Base-by-base conservation (phyloP, 495 filamentous ascomycete genomes). In the Penicillium ochrochloron region DNA sequence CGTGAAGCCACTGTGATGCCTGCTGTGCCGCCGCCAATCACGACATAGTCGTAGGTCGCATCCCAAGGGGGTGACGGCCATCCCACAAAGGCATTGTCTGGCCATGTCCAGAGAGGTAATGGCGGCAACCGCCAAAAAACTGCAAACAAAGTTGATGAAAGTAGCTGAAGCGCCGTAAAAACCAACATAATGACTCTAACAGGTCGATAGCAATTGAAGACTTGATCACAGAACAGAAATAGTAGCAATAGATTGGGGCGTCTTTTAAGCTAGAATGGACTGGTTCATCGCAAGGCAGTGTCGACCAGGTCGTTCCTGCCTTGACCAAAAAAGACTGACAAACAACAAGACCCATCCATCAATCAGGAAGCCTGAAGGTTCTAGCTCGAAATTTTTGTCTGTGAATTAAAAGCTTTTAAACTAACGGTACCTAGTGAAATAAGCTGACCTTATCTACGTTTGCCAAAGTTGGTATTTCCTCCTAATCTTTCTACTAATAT, bases 1-100 rank as follows among this genome's bases (percentile, higher is more conserved):
- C 82, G 76, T 11, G 76, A 69, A 0, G 78, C 82, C 27, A 86
- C 65, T 0, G 80, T 72, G 52, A 85, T 65, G 1, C 84, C 84
- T 23, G 77, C 79, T 7, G 82, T 84, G 25, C 83, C 84, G 27
- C 82, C 83, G n/a, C 84, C 83, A 25, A 85, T 73, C 41, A 86
- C 72, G 10, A 85, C 69, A 66, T 85, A 86, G 63, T 85, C 82
- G 42, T 82, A 88, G 10, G 39, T 65, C 17, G 59, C 60, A 58
- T 65, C 50, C 37, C 55, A 41, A 3, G 57, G 35, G 3, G 51
- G 29, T 15, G 51, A 35, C 8, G 35, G 52, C 66, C 62, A 69
- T 19, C 42, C 3, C 19, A 33, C 9, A 12, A 64, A 54, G 25
- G 33, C 23, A 23, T 21, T 53, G 59, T 5, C 15, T 23, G 9